Conservation (phyloP, 805 yeast genomes). For the Candida silvatica region DNA sequence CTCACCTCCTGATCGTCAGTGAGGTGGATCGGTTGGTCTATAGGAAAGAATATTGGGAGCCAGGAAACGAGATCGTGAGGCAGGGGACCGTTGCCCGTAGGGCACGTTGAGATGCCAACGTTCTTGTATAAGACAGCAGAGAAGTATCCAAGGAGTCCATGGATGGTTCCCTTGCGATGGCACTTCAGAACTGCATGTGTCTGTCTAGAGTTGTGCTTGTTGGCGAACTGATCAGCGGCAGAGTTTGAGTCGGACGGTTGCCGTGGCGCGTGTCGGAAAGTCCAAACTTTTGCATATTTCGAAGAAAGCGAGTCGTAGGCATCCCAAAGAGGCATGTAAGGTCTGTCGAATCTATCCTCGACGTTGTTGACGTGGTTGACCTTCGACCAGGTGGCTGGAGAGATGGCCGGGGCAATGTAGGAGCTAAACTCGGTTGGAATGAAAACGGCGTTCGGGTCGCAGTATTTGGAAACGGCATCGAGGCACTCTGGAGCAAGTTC, state of each 20-base stretch:
- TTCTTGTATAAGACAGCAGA: conserved; percentile 60
- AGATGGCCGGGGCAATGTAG: conserved; percentile 56
- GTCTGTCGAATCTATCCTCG: conserved; percentile 12
- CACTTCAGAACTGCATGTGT: conserved; percentile 29
- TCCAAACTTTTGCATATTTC: conserved; percentile 48
- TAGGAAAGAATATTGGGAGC: conserved; percentile 63
- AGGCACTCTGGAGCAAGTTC: conserved; percentile 84
- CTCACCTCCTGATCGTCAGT: conserved; percentile 49
- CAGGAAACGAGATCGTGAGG: conserved; percentile 44
- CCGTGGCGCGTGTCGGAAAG: too few species aligned
- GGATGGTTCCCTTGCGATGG: conserved; percentile 44
- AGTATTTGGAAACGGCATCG: conserved; percentile 28
- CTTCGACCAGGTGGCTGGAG: conserved; percentile 41
- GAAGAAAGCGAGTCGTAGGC: conserved; percentile 35
- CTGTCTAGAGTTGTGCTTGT: conserved; percentile 17
- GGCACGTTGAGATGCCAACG: conserved; percentile 42
- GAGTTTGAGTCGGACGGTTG: not conserved
- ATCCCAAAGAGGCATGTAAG: conserved; percentile 23
- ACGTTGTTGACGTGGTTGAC: conserved; percentile 9
- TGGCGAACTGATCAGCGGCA: not conserved
- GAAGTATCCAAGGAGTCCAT: conserved; percentile 73
- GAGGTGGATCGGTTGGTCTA: conserved; percentile 42
- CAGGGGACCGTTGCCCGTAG: conserved; percentile 28
- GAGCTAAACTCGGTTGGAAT: conserved; percentile 57
- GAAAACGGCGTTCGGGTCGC: conserved; percentile 45